Percentiles rank a stretch among this genome's conserved stretches.
Evolutionary conservation across 768 basidiomycete genomes (phyloP).

Genomic region (Lentinula sp.): DNA sequence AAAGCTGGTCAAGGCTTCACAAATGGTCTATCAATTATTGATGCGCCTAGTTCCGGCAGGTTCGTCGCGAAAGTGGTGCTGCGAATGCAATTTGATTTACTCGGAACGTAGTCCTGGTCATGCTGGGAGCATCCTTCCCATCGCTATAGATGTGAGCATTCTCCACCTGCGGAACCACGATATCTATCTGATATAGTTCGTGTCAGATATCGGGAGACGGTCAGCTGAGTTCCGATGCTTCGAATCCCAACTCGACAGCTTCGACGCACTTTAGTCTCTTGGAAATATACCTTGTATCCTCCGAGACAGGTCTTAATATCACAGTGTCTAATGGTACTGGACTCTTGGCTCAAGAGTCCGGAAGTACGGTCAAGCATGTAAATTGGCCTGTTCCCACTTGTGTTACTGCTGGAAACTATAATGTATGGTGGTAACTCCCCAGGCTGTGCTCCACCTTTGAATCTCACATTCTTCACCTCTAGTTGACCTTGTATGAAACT

Average conservation of each 20-base stretch:
- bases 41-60: slow-evolving; percentile 19
- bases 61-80: neutral
- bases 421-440: slow-evolving; percentile 22
- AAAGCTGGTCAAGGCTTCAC: slow-evolving; percentile 24
- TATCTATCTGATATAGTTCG: neutral
- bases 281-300: slow-evolving; percentile 38
- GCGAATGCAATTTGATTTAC: slow-evolving; percentile 18
- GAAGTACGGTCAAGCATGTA: slow-evolving; percentile 34
- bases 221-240: slow-evolving; percentile 28
- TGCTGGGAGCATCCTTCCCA: slow-evolving; percentile 19
- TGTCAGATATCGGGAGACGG: slow-evolving; percentile 38
- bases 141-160: slow-evolving; percentile 26
- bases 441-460: neutral
- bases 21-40: slow-evolving; percentile 23
- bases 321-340: slow-evolving; percentile 30
- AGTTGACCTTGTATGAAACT: slow-evolving; percentile 44
- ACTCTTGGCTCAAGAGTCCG: slow-evolving; percentile 31
- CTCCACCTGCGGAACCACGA: neutral
- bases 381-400: slow-evolving; percentile 36
- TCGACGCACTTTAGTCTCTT: slow-evolving; percentile 31
- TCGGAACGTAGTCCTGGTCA: slow-evolving; percentile 16
- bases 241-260: slow-evolving; percentile 25
- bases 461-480: neutral
- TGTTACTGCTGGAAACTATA: slow-evolving; percentile 31
- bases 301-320: slow-evolving; percentile 27